Percentiles rank a stretch among this genome's conserved stretches.
Conservation (phyloP, 2,329 filamentous ascomycete species). For the Aspergillus texensis region DNA sequence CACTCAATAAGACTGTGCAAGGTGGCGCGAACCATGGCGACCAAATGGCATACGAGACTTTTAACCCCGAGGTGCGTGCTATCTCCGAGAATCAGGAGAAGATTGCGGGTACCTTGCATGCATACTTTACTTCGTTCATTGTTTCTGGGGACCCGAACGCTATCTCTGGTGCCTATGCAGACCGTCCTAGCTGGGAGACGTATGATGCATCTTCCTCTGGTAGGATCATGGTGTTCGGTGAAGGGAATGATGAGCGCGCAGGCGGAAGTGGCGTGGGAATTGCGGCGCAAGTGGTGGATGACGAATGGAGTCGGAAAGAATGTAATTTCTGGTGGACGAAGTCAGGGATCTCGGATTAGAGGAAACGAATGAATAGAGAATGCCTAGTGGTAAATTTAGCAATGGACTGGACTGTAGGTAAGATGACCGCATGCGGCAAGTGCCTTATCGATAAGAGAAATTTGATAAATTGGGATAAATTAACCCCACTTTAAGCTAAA, state of each 20-base stretch:
- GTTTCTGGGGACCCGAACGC: slow-evolving; percentile 50
- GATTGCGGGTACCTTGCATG: slow-evolving; percentile 48
- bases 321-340: slow-evolving; percentile 52
- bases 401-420: background rate
- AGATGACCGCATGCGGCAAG: background rate
- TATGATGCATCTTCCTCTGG: slow-evolving; percentile 29
- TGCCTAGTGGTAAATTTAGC: background rate
- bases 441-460: background rate
- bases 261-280: slow-evolving; percentile 43
- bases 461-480: background rate
- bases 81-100: slow-evolving; percentile 46
- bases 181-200: slow-evolving; percentile 40
- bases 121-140: slow-evolving; percentile 55
- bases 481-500: background rate
- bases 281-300: slow-evolving; percentile 44
- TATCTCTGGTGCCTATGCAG: slow-evolving; percentile 27
- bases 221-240: slow-evolving; percentile 49
- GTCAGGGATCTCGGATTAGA: slow-evolving; percentile 28
- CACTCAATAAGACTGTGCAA: slow-evolving; percentile 47
- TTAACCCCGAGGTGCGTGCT: slow-evolving; percentile 36
- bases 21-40: slow-evolving; percentile 54
- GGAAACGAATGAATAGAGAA: too few relatives aligned
- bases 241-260: slow-evolving; percentile 53
- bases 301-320: slow-evolving; percentile 48
- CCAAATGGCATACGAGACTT: slow-evolving; percentile 53